Conservation (phyloP, 768 basidiomycete species). For the Russula sp. region DNA sequence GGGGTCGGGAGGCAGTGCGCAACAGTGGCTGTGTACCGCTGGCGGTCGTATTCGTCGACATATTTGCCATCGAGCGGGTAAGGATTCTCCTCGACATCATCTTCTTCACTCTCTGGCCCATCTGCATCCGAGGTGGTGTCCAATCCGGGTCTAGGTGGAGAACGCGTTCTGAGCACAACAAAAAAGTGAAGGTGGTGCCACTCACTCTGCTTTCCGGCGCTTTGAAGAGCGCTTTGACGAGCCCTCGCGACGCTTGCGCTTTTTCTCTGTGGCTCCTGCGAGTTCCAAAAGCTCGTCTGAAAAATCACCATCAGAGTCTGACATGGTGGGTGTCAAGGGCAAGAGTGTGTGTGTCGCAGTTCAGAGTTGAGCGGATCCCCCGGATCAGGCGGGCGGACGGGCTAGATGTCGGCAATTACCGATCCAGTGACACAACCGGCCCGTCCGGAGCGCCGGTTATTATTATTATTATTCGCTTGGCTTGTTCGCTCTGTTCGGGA, state of each 20-base stretch:
- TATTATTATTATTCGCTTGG: too few species aligned
- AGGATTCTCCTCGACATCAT: constrained; percentile 48
- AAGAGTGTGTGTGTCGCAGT: neutral
- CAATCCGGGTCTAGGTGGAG: neutral
- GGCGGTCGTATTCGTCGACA: constrained; percentile 74
- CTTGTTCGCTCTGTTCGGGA: too few species aligned
- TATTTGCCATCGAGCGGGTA: constrained; percentile 93
- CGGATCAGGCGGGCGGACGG: too few species aligned
- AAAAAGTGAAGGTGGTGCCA: constrained; percentile 9
- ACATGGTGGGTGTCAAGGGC: constrained; percentile 30
- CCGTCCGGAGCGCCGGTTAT: neutral
- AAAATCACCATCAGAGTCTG: constrained; percentile 45
- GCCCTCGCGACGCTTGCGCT: constrained; percentile 51
- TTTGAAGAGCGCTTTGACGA: constrained; percentile 42
- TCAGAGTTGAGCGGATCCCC: too few species aligned
- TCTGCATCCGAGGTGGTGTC: constrained; percentile 44
- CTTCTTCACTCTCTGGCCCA: constrained; percentile 54
- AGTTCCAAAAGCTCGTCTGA: constrained; percentile 76
- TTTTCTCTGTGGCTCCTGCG: constrained; percentile 60
- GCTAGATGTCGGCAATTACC: neutral
- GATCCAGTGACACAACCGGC: neutral
- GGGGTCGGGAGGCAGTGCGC: constrained; percentile 21
- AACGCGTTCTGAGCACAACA: neutral
- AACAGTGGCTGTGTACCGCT: constrained; percentile 43
- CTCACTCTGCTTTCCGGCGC: constrained; percentile 70